Conservation (phyloP, 1,284 basidiomycete species). For the Fistulina hepatica region DNA sequence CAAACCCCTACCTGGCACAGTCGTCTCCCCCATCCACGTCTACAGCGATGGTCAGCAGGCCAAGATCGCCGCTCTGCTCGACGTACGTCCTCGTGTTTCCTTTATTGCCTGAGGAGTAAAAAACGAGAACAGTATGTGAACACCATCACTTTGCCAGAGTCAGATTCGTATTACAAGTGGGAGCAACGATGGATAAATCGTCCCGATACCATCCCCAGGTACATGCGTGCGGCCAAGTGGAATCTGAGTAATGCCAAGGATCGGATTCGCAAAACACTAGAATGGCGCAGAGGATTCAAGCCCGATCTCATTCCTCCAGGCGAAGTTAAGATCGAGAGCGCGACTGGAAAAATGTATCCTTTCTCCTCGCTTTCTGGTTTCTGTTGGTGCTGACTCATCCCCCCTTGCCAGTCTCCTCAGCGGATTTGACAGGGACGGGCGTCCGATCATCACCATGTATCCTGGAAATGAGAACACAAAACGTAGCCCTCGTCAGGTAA, state of each 20-base stretch:
- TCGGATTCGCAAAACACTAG: constrained; percentile 64
- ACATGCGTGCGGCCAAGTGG: constrained; percentile 81
- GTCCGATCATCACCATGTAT: constrained; percentile 77
- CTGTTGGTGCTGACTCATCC: constrained; percentile 3
- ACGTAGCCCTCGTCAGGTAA: constrained; percentile 62
- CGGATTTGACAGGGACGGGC: constrained; percentile 74
- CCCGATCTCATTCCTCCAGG: constrained; percentile 75
- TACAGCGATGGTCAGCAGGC: constrained; percentile 55
- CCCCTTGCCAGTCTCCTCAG: constrained; percentile 50
- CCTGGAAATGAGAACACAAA: constrained; percentile 77
- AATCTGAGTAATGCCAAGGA: constrained; percentile 65
- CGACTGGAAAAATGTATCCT: constrained; percentile 81
- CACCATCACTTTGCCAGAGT: constrained; percentile 47
- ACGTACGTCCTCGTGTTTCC: constrained; percentile 33
- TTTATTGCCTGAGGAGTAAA: no score
- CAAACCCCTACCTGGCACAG: constrained; percentile 23
- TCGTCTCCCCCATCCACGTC: constrained; percentile 42
- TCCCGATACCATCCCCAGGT: constrained; percentile 66
- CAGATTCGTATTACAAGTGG: constrained; percentile 65
- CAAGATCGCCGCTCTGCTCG: constrained; percentile 48
- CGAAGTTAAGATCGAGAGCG: constrained; percentile 66
- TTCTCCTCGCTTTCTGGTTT: constrained; percentile 2
- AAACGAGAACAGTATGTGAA: constrained; percentile 45
- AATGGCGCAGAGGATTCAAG: constrained; percentile 74
- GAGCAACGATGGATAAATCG: constrained; percentile 66